phyloP scores from a whole-genome alignment of 2,329 filamentous ascomycete species.

The Mariannaea elegans region DNA sequence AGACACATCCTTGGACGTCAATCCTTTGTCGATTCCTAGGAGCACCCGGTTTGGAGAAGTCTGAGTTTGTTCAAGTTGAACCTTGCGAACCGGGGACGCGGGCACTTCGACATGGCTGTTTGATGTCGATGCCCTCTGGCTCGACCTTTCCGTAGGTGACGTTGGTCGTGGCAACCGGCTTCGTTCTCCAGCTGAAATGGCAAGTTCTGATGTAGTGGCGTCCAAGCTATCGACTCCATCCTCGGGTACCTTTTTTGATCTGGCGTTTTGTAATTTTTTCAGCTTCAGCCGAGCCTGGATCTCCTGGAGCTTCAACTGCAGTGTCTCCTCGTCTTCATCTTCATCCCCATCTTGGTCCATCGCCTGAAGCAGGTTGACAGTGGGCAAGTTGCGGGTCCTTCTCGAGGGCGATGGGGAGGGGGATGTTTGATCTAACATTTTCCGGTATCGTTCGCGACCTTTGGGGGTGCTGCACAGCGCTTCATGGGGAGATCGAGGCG shows the following conservation, averaged over 20 bases:
- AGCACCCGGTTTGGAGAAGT: conserved; percentile 82
- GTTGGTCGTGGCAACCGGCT: conserved; percentile 36
- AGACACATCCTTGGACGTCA: conserved; percentile 83
- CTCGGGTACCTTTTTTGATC: conserved; percentile 30
- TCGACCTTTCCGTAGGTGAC: conserved; percentile 39
- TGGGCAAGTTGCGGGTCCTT: conserved; percentile 33
- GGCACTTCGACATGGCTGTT: conserved; percentile 74
- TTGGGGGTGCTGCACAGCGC: conserved; percentile 75
- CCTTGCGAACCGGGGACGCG: conserved; percentile 73
- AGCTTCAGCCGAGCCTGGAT: conserved; percentile 89
- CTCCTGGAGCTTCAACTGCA: conserved; percentile 85
- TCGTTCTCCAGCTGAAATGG: conserved; percentile 33
- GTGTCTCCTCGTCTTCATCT: conserved; percentile 87
- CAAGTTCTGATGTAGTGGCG: conserved; percentile 32
- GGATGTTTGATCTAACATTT: conserved; percentile 71
- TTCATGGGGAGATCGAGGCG: conserved; percentile 72
- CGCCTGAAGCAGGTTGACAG: conserved; percentile 45
- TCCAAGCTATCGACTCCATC: conserved; percentile 30
- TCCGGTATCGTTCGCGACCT: conserved; percentile 79
- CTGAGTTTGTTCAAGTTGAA: conserved; percentile 60
- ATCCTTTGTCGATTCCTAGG: conserved; percentile 89
- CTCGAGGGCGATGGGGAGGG: conserved; percentile 71
- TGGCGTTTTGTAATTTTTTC: conserved; percentile 80
- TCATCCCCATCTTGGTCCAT: conserved; percentile 59
- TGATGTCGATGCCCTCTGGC: conserved; percentile 32